Evolutionary conservation across 345 rosid species (phyloP).

Genomic region (Nasturtium officinale): DNA sequence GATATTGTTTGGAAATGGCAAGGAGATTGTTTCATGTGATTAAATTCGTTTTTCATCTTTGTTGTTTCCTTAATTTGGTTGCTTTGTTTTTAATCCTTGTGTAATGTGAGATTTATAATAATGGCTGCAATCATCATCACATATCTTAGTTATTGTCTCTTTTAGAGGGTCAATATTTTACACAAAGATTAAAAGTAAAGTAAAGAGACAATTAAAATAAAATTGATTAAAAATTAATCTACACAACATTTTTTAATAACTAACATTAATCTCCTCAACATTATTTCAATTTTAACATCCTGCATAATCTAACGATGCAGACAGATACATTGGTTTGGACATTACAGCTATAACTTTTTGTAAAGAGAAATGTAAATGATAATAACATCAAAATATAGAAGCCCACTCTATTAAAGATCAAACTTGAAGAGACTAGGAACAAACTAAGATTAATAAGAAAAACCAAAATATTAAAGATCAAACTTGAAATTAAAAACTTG

Average conservation of each 20-base stretch:
- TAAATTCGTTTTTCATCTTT: neutral
- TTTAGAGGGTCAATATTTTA: neutral
- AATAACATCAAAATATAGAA: no score
- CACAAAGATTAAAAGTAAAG: neutral
- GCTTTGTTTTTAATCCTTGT: neutral
- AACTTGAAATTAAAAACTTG: neutral
- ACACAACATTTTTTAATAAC: neutral
- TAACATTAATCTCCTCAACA: neutral
- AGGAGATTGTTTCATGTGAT: constrained; percentile 39
- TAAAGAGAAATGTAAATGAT: neutral
- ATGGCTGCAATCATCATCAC: constrained; percentile 17
- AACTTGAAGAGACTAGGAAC: neutral
- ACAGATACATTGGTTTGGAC: neutral
- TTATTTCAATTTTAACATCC: neutral
- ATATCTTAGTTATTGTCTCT: neutral
- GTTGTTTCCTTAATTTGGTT: neutral
- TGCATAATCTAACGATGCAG: neutral
- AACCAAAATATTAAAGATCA: neutral
- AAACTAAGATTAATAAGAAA: neutral
- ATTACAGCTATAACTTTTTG: neutral
- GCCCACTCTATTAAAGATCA: no score
- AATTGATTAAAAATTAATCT: neutral
- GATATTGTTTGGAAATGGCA: constrained; percentile 95
- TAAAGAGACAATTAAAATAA: neutral
- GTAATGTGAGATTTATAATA: constrained; percentile 13